Evolutionary conservation across 345 rosid genomes (phyloP).

Genomic region (Heritiera fomes): DNA sequence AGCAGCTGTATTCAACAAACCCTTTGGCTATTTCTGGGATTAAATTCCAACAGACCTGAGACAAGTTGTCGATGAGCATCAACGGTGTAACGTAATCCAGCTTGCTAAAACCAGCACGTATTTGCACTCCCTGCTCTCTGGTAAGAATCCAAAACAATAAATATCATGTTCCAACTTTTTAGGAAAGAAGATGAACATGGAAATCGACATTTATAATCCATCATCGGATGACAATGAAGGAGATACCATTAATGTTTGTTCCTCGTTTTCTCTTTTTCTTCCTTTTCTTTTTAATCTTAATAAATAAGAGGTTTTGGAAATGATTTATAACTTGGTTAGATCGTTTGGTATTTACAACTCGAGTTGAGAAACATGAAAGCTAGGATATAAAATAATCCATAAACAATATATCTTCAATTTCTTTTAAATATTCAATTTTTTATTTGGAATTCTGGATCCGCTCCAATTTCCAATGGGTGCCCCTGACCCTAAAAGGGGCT

Average conservation of each 20-base stretch:
- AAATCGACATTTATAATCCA: conserved; percentile 26
- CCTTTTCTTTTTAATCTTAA: not conserved
- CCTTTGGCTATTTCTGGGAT: conserved; percentile 1
- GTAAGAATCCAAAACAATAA: conserved; percentile 22
- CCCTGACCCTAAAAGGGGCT: not conserved
- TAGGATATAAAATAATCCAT: not conserved
- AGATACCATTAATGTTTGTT: conserved; percentile 9
- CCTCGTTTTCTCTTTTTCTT: not conserved
- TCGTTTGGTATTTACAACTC: not conserved
- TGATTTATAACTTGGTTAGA: not conserved
- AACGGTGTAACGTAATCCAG: not conserved
- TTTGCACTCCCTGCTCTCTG: not conserved
- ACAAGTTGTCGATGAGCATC: not conserved
- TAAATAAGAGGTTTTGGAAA: not conserved
- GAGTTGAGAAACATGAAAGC: not conserved
- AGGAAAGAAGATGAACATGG: conserved; percentile 30
- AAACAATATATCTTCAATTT: not conserved
- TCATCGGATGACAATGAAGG: not conserved
- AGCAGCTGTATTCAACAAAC: not conserved
- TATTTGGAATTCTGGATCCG: not conserved
- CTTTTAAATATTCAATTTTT: not conserved
- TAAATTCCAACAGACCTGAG: not conserved
- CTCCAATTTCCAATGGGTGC: not conserved
- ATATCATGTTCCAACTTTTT: conserved; percentile 30
- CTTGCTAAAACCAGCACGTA: conserved; percentile 6